Evolutionary conservation across 2,329 filamentous ascomycete genomes (phyloP).

Genomic region (Bretziella fagacearum): DNA sequence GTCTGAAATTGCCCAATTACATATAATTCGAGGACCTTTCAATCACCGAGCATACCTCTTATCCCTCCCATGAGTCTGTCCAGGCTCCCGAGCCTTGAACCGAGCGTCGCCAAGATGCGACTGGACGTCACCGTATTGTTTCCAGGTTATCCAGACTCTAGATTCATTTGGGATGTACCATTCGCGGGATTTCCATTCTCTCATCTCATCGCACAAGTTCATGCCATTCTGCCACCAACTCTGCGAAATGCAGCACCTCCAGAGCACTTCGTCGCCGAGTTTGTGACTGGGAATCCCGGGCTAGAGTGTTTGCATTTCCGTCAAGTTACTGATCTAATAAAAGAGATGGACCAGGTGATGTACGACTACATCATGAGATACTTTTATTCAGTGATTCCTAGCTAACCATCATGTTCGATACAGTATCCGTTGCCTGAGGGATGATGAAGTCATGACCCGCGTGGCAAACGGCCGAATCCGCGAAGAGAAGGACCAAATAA

Average conservation of each 20-base stretch:
- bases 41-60: no score
- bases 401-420: neutral
- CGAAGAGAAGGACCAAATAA: conserved; percentile 57
- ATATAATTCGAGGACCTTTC: no score
- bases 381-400: neutral
- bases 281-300: conserved; percentile 35
- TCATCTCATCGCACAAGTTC: conserved; percentile 60
- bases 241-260: conserved; percentile 51
- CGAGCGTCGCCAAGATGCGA: no score
- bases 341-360: conserved; percentile 72
- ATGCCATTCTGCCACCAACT: conserved; percentile 59
- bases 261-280: conserved; percentile 76
- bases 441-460: conserved; percentile 51
- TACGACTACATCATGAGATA: no score
- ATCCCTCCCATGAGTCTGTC: no score
- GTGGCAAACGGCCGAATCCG: conserved; percentile 62
- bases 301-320: conserved; percentile 87
- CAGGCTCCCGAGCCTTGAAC: no score
- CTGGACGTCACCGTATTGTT: neutral
- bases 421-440: conserved; percentile 63
- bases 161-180: conserved; percentile 53
- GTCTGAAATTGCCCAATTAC: no score
- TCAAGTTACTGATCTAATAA: conserved; percentile 49
- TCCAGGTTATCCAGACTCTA: conserved; percentile 37
- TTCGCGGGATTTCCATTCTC: conserved; percentile 51